Evolutionary conservation across 768 basidiomycete genomes (phyloP).

Genomic region (Crepidotus variabilis): DNA sequence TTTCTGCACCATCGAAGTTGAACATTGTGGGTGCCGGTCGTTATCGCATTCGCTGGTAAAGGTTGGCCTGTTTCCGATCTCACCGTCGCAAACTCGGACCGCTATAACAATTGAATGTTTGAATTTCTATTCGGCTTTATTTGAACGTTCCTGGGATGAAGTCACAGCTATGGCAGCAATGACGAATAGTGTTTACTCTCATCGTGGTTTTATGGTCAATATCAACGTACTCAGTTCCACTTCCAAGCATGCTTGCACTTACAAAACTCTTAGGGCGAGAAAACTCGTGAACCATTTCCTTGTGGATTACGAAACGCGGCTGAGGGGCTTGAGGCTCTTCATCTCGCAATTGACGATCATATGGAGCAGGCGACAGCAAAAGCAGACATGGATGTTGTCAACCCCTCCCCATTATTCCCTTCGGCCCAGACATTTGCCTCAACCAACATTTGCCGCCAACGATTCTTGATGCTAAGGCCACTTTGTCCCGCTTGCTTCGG

Average conservation of each 20-base stretch:
- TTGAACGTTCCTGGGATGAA: not conserved
- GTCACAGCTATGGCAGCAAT: not conserved
- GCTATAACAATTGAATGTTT: not conserved
- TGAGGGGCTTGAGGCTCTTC: not conserved
- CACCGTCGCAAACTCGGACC: not conserved
- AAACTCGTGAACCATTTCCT: not conserved
- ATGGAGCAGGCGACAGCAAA: not conserved
- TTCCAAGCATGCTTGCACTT: too few relatives aligned
- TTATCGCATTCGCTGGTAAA: too few relatives aligned
- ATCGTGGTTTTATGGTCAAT: not conserved
- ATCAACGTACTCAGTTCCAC: not conserved
- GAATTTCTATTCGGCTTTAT: not conserved
- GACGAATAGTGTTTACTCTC: not conserved
- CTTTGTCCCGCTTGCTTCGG: not conserved
- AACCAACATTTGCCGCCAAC: too few relatives aligned
- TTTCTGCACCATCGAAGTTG: too few relatives aligned
- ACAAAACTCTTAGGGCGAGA: conserved; percentile 1
- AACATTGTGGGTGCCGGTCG: too few relatives aligned
- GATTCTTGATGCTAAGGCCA: too few relatives aligned
- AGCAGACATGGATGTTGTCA: too few relatives aligned
- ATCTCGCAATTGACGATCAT: not conserved
- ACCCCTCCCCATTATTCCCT: too few relatives aligned
- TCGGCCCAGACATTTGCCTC: too few relatives aligned
- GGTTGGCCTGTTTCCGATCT: too few relatives aligned
- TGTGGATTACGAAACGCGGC: not conserved